Evolutionary conservation across 257 asterid genomes (phyloP).

Genomic region (Nicotiana undulata): DNA sequence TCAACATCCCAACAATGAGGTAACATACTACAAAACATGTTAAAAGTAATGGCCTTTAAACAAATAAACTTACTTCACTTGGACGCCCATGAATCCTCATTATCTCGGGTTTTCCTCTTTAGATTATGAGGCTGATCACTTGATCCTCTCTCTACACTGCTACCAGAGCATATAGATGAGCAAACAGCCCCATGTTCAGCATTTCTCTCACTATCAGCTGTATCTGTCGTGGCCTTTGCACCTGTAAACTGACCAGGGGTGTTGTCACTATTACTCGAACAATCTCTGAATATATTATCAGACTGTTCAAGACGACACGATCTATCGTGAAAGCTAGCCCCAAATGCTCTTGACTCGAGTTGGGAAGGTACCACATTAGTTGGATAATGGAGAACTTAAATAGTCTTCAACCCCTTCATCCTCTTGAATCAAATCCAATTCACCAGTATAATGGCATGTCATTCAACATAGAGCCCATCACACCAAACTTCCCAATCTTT

Average conservation of each 20-base stretch:
- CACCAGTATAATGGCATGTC: conserved; percentile 44
- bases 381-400: conserved; percentile 20
- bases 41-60: neutral
- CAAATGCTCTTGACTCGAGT: conserved; percentile 20
- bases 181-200: conserved; percentile 61
- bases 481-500: conserved; percentile 42
- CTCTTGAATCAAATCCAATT: conserved; percentile 46
- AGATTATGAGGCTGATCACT: conserved; percentile 45
- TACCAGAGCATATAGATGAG: conserved; percentile 88
- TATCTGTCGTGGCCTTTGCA: conserved; percentile 23
- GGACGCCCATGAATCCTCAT: conserved; percentile 56
- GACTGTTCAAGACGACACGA: conserved; percentile 22
- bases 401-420: conserved; percentile 51
- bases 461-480: conserved; percentile 30
- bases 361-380: conserved; percentile 13
- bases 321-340: conserved; percentile 26
- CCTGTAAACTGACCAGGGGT: conserved; percentile 5
- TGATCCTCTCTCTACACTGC: conserved; percentile 66
- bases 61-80: conserved; percentile 60
- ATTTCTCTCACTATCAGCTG: conserved; percentile 34
- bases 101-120: conserved; percentile 57
- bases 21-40: neutral
- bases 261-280: conserved; percentile 30
- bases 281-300: conserved; percentile 29
- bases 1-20: neutral